Evolutionary conservation across 768 basidiomycete species (phyloP).

Genomic region (Russula virescens): DNA sequence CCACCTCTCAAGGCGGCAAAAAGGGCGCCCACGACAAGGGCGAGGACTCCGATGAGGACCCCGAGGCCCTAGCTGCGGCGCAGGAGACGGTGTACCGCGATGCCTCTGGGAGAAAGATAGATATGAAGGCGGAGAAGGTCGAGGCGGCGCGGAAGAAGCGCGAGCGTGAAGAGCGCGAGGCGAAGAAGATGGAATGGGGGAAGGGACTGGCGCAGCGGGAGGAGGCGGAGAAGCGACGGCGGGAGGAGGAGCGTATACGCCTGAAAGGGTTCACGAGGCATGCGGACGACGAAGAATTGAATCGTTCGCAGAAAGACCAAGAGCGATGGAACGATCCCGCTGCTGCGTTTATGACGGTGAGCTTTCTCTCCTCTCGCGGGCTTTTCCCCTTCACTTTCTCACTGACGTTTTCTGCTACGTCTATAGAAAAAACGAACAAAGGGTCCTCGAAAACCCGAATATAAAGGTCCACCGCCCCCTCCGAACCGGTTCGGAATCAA

Average conservation of each 20-base stretch:
- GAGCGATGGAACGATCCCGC: conserved; percentile 98
- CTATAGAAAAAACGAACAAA: conserved; percentile 66
- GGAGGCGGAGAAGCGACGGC: conserved; percentile 60
- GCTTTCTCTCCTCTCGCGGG: conserved; percentile 25
- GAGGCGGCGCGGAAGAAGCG: conserved; percentile 79
- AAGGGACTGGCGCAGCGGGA: conserved; percentile 90
- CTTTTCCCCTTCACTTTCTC: neutral
- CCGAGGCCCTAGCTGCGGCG: conserved; percentile 53
- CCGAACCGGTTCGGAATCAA: conserved; percentile 95
- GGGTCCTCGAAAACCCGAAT: conserved; percentile 77
- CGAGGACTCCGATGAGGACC: conserved; percentile 40
- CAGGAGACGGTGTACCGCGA: conserved; percentile 96
- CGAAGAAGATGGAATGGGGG: conserved; percentile 95
- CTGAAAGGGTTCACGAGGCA: conserved; percentile 65
- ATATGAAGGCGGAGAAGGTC: conserved; percentile 76
- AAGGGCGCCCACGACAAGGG: too few species aligned
- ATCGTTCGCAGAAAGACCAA: conserved; percentile 74
- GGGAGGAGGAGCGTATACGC: conserved; percentile 64
- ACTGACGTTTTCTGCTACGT: neutral
- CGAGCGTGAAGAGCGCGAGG: conserved; percentile 80
- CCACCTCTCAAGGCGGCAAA: conserved; percentile 34
- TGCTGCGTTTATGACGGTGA: conserved; percentile 83
- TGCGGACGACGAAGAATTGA: conserved; percentile 80
- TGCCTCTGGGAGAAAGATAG: conserved; percentile 79
- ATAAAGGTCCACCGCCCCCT: conserved; percentile 79